These are phyloP conservation scores for Beta lomatogona DNA, from an alignment of 179 eudicot genomes.

Conservation along the genomic window DNA sequence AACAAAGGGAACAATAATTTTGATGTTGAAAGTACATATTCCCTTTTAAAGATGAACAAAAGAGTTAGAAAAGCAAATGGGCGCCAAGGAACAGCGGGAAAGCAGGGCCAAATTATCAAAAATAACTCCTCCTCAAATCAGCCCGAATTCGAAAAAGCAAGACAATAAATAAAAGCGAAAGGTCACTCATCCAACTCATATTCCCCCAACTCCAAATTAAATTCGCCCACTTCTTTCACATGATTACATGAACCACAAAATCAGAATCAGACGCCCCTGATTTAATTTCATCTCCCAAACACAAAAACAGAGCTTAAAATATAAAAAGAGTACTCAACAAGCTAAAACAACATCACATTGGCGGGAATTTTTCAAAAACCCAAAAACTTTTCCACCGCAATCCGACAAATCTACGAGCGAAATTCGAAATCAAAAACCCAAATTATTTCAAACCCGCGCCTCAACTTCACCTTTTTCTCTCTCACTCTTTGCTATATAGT, in stretches of 20 bases:
- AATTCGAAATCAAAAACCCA: slow-evolving; percentile 22
- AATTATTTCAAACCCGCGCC: slow-evolving; percentile 21
- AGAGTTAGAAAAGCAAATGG: too few species aligned
- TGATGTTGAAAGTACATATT: too few species aligned
- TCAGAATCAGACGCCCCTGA: neutral
- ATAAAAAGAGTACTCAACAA: slow-evolving; percentile 9
- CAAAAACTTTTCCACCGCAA: slow-evolving; percentile 18
- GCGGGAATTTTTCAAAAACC: slow-evolving; percentile 36
- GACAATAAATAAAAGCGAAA: neutral
- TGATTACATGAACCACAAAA: neutral
- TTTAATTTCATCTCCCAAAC: slow-evolving; percentile 2
- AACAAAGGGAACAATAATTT: too few species aligned
- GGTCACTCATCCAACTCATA: neutral
- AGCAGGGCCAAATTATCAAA: neutral
- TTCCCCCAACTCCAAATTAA: too few species aligned
- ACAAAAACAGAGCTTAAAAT: too few species aligned
- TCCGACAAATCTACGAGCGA: slow-evolving; percentile 24
- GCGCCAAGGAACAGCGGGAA: slow-evolving; percentile 17
- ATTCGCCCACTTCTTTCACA: neutral
- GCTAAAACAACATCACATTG: slow-evolving; percentile 13
- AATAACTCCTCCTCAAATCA: neutral
- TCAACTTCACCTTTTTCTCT: neutral
- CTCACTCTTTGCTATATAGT: slow-evolving; percentile 7
- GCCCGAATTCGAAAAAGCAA: neutral
- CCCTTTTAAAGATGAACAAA: too few species aligned